Evolutionary conservation across 805 yeast genomes (phyloP).

Genomic region (Candida alai): DNA sequence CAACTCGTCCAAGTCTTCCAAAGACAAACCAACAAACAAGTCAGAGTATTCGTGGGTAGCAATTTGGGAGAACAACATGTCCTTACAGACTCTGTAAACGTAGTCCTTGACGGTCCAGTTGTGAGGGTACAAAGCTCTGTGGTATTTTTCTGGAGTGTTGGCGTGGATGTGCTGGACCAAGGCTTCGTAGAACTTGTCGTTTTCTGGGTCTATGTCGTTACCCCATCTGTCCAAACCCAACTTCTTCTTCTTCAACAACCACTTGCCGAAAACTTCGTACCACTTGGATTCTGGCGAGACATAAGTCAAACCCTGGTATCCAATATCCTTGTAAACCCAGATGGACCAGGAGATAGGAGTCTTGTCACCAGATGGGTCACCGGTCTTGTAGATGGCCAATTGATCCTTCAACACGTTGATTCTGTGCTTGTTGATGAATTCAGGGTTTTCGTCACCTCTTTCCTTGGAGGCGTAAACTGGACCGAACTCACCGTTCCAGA

Average conservation of each 20-base stretch:
- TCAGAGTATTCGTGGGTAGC: slow-evolving; percentile 45
- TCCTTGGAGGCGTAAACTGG: slow-evolving; percentile 44
- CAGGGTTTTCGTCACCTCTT: slow-evolving; percentile 40
- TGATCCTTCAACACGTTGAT: slow-evolving; percentile 44
- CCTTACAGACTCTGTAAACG: slow-evolving; percentile 38
- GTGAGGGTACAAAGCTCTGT: slow-evolving; percentile 38
- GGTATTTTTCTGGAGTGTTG: slow-evolving; percentile 39
- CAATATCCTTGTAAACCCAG: slow-evolving; percentile 53
- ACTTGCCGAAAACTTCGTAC: slow-evolving; percentile 39
- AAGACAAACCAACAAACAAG: slow-evolving; percentile 35
- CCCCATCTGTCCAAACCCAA: slow-evolving; percentile 52
- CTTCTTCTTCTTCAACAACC: slow-evolving; percentile 38
- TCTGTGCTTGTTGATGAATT: slow-evolving; percentile 34
- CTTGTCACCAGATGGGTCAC: slow-evolving; percentile 47
- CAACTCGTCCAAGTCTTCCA: slow-evolving; percentile 47
- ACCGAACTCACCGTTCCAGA: slow-evolving; percentile 54
- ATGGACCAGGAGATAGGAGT: slow-evolving; percentile 48
- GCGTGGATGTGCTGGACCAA: slow-evolving; percentile 35
- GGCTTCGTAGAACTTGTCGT: slow-evolving; percentile 31
- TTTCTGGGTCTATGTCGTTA: slow-evolving; percentile 39
- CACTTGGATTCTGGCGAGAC: slow-evolving; percentile 44
- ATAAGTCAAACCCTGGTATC: slow-evolving; percentile 47
- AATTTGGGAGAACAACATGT: slow-evolving; percentile 41
- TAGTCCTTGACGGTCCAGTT: slow-evolving; percentile 36
- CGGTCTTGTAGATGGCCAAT: slow-evolving; percentile 38